Conservation (phyloP, 1,139 yeast species). For the Pichia sp. region DNA sequence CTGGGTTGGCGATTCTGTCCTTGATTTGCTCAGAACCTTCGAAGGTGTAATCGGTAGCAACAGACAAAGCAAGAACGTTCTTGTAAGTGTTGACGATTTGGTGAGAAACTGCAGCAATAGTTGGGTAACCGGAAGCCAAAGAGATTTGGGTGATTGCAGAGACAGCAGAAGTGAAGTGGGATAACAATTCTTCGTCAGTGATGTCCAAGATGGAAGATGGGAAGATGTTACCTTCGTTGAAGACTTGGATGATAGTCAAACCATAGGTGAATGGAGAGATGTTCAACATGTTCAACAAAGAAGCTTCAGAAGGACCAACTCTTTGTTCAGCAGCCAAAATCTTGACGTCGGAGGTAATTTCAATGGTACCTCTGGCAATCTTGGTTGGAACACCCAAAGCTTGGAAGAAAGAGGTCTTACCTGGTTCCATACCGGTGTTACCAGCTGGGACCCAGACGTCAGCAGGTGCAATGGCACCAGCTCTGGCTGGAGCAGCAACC, state of each 20-base stretch:
- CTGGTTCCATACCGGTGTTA: constrained; percentile 99
- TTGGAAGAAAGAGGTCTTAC: constrained; percentile 99
- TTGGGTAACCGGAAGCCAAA: constrained; percentile 98
- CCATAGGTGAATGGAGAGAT: constrained; percentile 99
- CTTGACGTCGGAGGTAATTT: constrained; percentile 94
- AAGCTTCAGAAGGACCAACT: constrained; percentile 99
- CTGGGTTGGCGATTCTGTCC: constrained; percentile 99
- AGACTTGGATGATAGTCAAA: constrained; percentile 92
- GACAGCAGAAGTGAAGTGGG: constrained; percentile 90
- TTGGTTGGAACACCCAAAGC: constrained; percentile 99
- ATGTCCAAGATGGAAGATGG: constrained; percentile 95
- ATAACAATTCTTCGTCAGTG: constrained; percentile 93
- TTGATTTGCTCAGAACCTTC: constrained; percentile 98
- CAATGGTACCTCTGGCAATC: constrained; percentile 99
- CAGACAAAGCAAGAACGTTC: constrained; percentile 95
- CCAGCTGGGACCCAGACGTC: constrained; percentile 98
- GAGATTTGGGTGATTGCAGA: constrained; percentile 93
- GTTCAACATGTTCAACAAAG: constrained; percentile 98
- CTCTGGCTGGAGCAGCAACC: constrained; percentile 99
- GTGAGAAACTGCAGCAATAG: constrained; percentile 99
- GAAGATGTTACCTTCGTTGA: constrained; percentile 98
- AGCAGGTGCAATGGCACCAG: constrained; percentile 98
- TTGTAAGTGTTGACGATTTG: constrained; percentile 98
- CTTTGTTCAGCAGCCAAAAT: constrained; percentile 80
- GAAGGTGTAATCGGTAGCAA: constrained; percentile 98